Conservation (phyloP, 768 basidiomycete species). For the Lactarius hengduanensis region DNA sequence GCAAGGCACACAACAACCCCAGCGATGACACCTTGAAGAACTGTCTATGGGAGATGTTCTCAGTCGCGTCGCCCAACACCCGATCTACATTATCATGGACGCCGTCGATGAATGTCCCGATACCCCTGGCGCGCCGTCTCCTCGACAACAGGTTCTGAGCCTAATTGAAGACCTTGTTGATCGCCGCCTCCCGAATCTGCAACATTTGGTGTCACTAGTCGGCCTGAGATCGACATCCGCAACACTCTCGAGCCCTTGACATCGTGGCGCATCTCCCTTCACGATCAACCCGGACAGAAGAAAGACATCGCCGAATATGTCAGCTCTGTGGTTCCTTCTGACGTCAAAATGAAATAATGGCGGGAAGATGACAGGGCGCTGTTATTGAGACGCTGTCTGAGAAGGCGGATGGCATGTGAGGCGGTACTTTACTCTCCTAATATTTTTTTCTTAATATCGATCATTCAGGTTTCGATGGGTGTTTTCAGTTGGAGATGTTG, state of each 20-base stretch:
- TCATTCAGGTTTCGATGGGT: too few relatives aligned
- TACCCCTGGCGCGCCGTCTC: background rate
- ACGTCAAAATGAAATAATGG: background rate
- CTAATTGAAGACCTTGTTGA: background rate
- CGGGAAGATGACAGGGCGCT: background rate
- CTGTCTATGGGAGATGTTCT: too few relatives aligned
- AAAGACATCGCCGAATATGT: background rate
- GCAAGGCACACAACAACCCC: background rate
- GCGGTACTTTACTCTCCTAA: background rate
- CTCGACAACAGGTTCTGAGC: background rate
- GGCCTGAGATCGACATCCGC: too few relatives aligned
- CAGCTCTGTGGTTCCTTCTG: background rate
- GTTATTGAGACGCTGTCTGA: background rate
- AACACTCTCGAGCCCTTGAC: too few relatives aligned
- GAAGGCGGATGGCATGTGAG: background rate
- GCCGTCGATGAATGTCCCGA: background rate
- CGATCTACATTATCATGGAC: background rate
- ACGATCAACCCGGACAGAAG: background rate
- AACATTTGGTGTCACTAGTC: too few relatives aligned
- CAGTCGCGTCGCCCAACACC: too few relatives aligned
- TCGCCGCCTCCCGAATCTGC: too few relatives aligned
- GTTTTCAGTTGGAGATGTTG: too few relatives aligned
- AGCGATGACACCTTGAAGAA: background rate
- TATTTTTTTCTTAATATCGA: background rate
- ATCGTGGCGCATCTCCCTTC: background rate